Conservation (phyloP, 2,329 filamentous ascomycete genomes). For the Penicillium sclerotiorum region DNA sequence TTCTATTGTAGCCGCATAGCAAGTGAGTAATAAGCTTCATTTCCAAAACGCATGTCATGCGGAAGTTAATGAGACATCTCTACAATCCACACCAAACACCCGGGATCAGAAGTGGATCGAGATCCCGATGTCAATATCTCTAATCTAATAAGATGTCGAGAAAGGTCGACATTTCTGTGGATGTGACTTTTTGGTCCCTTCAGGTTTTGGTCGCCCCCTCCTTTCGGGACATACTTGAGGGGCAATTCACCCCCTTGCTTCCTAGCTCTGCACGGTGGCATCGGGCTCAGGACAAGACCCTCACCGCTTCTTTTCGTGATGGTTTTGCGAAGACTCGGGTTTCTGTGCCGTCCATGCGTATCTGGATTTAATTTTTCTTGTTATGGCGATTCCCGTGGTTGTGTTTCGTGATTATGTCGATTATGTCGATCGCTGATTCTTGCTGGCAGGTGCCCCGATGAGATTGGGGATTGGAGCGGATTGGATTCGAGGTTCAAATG, state of each 20-base stretch:
- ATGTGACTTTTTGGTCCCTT: no score
- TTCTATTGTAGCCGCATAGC: conserved; percentile 13
- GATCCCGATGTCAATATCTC: not conserved
- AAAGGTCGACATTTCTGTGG: not conserved
- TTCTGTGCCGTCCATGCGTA: no score
- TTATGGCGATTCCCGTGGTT: no score
- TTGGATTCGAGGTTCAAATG: no score
- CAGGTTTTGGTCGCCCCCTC: not conserved
- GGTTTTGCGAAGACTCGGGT: not conserved
- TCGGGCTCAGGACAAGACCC: conserved; percentile 12
- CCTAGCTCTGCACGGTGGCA: conserved; percentile 24
- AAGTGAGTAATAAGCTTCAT: conserved; percentile 1
- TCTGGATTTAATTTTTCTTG: no score
- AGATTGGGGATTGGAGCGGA: no score
- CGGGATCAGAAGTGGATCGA: no score
- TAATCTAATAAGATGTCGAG: not conserved
- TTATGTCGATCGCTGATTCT: no score
- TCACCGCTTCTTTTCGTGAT: conserved; percentile 26
- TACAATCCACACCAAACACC: no score
- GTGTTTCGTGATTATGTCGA: no score
- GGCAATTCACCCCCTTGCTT: conserved; percentile 18
- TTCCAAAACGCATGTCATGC: conserved; percentile 4
- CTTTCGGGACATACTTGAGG: not conserved
- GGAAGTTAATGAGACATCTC: no score
- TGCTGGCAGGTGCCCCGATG: no score